Base-by-base conservation (phyloP, 176 grass and related monocot species). In the Saccharum spontaneum region DNA sequence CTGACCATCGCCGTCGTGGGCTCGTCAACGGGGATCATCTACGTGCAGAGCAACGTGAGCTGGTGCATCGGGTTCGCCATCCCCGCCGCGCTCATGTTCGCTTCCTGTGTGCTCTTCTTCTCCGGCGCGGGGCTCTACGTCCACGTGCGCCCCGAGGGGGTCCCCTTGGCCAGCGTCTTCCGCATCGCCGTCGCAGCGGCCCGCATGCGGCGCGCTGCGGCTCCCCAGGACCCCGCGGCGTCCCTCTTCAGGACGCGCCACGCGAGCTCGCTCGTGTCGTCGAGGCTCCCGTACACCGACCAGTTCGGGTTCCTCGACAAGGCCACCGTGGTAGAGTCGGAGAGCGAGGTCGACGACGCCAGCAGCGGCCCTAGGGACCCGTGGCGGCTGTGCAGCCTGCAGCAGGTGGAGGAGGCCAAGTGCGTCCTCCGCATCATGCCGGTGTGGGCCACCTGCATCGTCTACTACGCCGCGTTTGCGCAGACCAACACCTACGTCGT, bases 231-330 rank as follows among this genome's bases (percentile, higher is more conserved):
- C 69, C 68, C 65, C 20, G 20, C 33, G n/a, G 64, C 46, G 9
- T 59, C 80, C 13, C 85, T 97, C 57, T 97, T 88, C 63, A 18
- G 85, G 33, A 84, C 82, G 30, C 89, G 69, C 2, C 91, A 94
- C 83, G 57, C 68, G 3, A 94, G 89, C 61, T 45, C 50, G 23
- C 83, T 92, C 39, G 67, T 97, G 68, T 33, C 88, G 68, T 33
- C 88, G 2, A 90, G 76, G 71, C 90, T 97, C 46, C 83, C 83
- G 2, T 89, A 94, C 69, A 97, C 88, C 1, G 74, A 97, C 30
- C 92, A 97, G 77, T 97, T 97, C 54, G 85, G 80, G 64, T 94
- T 90, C 82, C 89, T 97, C 1, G 92, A 94, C 73, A 94, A 92
- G 83, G 92, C 94, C 36, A 83, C 92, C 40, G 80, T 94, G 8